Percentiles rank a stretch among this genome's conserved stretches.
phyloP scores from a whole-genome alignment of 1,284 basidiomycete genomes.

The Leucoagaricus sp. region DNA sequence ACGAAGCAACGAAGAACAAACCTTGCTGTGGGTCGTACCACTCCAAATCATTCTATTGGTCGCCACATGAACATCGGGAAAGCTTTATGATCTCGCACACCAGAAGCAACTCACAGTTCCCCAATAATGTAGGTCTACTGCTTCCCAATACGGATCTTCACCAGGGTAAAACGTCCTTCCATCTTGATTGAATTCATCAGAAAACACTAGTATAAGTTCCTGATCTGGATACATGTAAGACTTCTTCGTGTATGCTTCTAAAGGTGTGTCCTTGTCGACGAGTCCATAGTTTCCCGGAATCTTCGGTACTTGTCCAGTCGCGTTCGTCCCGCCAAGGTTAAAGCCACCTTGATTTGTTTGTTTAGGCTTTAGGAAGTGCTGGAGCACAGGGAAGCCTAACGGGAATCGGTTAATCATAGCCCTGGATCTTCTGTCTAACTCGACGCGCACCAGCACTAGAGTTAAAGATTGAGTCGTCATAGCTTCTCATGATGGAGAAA shows the following conservation, averaged over 20 bases:
- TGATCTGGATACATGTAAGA: conserved; percentile 46
- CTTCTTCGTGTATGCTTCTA: conserved; percentile 46
- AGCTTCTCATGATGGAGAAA: no score
- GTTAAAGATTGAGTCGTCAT: neutral
- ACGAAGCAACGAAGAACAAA: conserved; percentile 12
- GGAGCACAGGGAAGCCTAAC: conserved; percentile 35
- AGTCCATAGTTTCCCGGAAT: conserved; percentile 54
- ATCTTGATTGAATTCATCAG: conserved; percentile 77
- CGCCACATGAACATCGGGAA: neutral
- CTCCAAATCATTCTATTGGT: conserved; percentile 37
- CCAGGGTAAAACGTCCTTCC: conserved; percentile 69
- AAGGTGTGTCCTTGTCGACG: conserved; percentile 67
- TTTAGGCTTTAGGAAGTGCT: conserved; percentile 29
- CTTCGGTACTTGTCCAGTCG: conserved; percentile 62
- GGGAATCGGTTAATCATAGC: neutral
- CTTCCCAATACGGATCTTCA: conserved; percentile 64
- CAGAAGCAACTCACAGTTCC: conserved; percentile 34
- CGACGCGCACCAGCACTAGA: conserved; percentile 15
- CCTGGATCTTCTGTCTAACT: neutral
- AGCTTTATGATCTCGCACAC: neutral
- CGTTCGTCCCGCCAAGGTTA: conserved; percentile 79
- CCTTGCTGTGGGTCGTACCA: conserved; percentile 43
- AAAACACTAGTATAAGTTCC: conserved; percentile 58
- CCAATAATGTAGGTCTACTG: conserved; percentile 46
- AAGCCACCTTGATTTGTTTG: conserved; percentile 51